Conservation (phyloP, 768 basidiomycete genomes). For the Lactarius psammicola region DNA sequence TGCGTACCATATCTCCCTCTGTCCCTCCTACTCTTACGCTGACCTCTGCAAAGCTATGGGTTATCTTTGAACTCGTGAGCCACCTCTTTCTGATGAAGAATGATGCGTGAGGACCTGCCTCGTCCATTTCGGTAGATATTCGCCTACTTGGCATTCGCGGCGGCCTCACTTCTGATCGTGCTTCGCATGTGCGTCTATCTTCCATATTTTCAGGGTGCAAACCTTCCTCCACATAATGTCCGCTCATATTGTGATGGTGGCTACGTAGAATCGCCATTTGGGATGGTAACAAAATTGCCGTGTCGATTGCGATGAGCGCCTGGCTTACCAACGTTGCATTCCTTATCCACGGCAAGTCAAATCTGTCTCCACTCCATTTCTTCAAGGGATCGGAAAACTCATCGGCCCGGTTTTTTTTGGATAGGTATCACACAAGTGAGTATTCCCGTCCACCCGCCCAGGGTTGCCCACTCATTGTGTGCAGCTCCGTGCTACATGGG, state of each 20-base stretch:
- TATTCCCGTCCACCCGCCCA: background rate
- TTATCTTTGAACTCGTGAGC: slow-evolving; percentile 1
- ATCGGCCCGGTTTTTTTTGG: too few relatives aligned
- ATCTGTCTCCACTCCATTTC: too few relatives aligned
- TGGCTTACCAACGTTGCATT: slow-evolving; percentile 8
- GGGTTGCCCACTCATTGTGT: background rate
- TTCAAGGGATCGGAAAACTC: too few relatives aligned
- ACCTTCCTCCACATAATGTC: background rate
- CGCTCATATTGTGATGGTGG: background rate
- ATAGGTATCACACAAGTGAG: slow-evolving; percentile 5
- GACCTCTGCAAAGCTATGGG: background rate
- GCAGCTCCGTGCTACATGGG: slow-evolving; percentile 4
- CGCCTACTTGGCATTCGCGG: background rate
- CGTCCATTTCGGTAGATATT: background rate
- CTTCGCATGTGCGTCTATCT: slow-evolving; percentile 17
- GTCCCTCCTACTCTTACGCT: background rate
- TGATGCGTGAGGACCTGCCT: background rate
- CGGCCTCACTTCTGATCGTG: slow-evolving; percentile 10
- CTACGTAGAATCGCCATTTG: slow-evolving; percentile 14
- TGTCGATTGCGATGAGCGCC: background rate
- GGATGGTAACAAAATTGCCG: background rate
- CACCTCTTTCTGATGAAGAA: background rate
- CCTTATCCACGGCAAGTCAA: slow-evolving; percentile 3
- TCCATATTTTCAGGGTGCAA: background rate
- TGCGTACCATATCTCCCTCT: background rate